A percentile compares a stretch with the other conserved stretches of the same genome.
Evolutionary conservation across 2,329 filamentous ascomycete genomes (phyloP).

Genomic region (Blumeriella jaapii): DNA sequence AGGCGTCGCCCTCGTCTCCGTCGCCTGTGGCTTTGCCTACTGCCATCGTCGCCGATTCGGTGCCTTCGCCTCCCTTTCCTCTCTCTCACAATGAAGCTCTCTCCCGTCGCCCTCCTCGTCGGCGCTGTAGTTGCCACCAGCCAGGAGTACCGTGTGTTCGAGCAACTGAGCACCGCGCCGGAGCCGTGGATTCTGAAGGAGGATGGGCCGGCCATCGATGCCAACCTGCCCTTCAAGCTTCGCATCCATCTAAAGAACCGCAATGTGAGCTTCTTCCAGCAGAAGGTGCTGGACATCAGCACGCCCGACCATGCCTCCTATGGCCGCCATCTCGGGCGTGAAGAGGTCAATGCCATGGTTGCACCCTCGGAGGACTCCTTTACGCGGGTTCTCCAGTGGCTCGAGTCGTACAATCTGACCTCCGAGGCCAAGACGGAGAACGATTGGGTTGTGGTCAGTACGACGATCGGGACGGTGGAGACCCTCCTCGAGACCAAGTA

Average conservation of each 20-base stretch:
- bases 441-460: constrained; percentile 35
- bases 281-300: constrained; percentile 29
- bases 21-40: too few species aligned
- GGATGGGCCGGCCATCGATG: constrained; percentile 3
- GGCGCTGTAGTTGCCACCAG: neutral
- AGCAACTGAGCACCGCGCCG: constrained; percentile 6
- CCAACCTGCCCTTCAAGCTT: constrained; percentile 11
- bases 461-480: constrained; percentile 20
- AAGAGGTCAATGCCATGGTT: constrained; percentile 33
- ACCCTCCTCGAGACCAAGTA: constrained; percentile 23
- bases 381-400: constrained; percentile 32
- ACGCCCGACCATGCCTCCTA: constrained; percentile 36
- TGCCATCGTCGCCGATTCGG: too few species aligned
- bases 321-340: constrained; percentile 36
- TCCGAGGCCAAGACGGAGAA: constrained; percentile 36
- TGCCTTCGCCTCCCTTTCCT: too few species aligned
- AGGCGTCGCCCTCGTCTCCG: too few species aligned
- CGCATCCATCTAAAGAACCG: constrained; percentile 23
- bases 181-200: constrained; percentile 7
- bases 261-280: constrained; percentile 23
- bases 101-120: neutral
- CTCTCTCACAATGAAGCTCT: constrained; percentile 2
- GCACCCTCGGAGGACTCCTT: constrained; percentile 30
- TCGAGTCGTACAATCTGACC: constrained; percentile 30
- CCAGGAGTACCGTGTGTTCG: constrained; percentile 9